phyloP scores from a whole-genome alignment of 768 basidiomycete genomes.

The Mrakia blollopis region DNA sequence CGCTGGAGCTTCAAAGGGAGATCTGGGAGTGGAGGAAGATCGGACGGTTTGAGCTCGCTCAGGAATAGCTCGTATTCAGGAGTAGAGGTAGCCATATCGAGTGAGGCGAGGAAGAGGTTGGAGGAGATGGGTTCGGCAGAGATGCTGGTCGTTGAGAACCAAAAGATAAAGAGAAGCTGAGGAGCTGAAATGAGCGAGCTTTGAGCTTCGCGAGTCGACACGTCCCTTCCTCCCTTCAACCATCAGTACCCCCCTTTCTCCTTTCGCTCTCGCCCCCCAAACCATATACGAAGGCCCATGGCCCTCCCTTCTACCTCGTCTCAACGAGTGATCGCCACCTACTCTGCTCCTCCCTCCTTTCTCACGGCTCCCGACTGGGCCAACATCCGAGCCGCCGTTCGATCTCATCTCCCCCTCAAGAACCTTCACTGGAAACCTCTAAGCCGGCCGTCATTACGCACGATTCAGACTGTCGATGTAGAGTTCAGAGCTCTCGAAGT shows the following conservation, averaged over 20 bases:
- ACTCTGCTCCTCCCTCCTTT: constrained; percentile 26
- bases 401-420: constrained; percentile 59
- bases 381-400: constrained; percentile 26
- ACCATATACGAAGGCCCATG: not conserved
- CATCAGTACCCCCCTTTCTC: not conserved
- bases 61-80: not conserved
- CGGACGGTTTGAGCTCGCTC: not conserved
- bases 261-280: not conserved
- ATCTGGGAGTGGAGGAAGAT: not conserved
- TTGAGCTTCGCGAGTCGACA: not conserved
- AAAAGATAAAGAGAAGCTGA: too few species aligned
- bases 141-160: not conserved
- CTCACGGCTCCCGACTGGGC: constrained; percentile 32
- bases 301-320: not conserved
- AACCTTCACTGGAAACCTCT: constrained; percentile 89
- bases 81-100: not conserved
- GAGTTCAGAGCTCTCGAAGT: constrained; percentile 58
- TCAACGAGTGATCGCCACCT: constrained; percentile 18
- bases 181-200: not conserved
- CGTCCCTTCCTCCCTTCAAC: not conserved
- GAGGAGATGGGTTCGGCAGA: not conserved
- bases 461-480: constrained; percentile 83
- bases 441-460: constrained; percentile 65
- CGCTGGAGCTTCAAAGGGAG: not conserved
- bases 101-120: not conserved